phyloP scores from a whole-genome alignment of 352 stramenopile genomes.

The Thraustochytrium striatum region DNA sequence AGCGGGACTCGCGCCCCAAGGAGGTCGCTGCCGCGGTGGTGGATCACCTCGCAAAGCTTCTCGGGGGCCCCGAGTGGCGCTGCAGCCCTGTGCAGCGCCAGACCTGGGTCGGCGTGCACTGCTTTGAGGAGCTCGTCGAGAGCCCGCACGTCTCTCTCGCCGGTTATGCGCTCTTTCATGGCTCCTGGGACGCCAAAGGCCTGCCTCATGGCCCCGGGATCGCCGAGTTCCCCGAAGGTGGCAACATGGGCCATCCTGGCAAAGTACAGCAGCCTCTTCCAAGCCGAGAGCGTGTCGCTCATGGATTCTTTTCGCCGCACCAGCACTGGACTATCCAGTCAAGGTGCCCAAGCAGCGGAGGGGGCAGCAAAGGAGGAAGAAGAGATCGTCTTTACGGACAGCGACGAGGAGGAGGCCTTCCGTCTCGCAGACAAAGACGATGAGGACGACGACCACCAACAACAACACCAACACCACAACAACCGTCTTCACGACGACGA shows the following conservation, averaged over 20 bases:
- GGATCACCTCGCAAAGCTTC: neutral
- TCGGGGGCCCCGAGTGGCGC: conserved; percentile 38
- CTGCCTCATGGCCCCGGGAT: conserved; percentile 29
- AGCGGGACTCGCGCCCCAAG: neutral
- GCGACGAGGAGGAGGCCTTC: neutral
- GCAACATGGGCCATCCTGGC: neutral
- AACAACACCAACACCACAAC: too few relatives aligned
- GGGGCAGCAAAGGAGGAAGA: neutral
- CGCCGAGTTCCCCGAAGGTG: conserved; percentile 14
- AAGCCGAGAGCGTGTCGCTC: neutral
- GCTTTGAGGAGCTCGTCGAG: conserved; percentile 16
- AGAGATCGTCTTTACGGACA: neutral
- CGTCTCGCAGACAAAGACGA: conserved; percentile 18
- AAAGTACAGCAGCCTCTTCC: conserved; percentile 21
- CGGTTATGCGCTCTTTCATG: conserved; percentile 27
- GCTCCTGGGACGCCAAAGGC: conserved; percentile 6
- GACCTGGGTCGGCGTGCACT: conserved; percentile 39
- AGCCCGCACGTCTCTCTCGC: conserved; percentile 8
- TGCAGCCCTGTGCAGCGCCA: conserved; percentile 8
- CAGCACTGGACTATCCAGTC: too few relatives aligned
- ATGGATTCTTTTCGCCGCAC: too few relatives aligned
- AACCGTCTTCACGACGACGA: too few relatives aligned
- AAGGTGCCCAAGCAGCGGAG: too few relatives aligned
- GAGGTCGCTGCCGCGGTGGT: neutral
- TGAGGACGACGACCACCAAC: neutral